These are phyloP conservation scores for Citrullus mucosospermus DNA, from an alignment of 306 rosid species.

Conservation along the genomic window DNA sequence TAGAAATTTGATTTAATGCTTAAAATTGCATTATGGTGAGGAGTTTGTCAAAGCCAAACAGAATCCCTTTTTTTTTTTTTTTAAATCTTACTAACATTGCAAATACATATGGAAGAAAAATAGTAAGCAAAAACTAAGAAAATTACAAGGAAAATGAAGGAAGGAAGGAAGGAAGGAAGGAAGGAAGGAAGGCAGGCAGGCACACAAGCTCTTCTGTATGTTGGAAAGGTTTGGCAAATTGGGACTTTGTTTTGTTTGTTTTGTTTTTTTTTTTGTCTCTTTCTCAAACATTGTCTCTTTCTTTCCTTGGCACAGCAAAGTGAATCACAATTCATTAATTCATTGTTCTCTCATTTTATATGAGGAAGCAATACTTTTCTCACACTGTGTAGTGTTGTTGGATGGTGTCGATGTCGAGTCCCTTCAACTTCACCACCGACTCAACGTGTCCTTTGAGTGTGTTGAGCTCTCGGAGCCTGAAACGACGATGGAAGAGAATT, in stretches of 20 bases:
- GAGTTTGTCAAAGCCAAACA: not conserved
- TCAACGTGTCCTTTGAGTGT: slow-evolving; percentile 98
- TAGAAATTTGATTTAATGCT: not conserved
- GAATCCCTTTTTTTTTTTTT: not conserved
- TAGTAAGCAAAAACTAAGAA: slow-evolving; percentile 9
- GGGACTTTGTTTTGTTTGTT: not conserved
- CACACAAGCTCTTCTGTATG: slow-evolving; percentile 8
- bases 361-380: slow-evolving; percentile 3
- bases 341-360: not conserved
- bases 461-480: slow-evolving; percentile 87
- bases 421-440: slow-evolving; percentile 95
- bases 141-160: slow-evolving; percentile 6
- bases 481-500: not conserved
- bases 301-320: slow-evolving; percentile 3
- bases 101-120: slow-evolving; percentile 7
- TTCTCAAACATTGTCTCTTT: slow-evolving; percentile 5
- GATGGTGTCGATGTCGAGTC: slow-evolving; percentile 80
- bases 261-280: not conserved
- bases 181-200: no score
- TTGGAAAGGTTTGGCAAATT: slow-evolving; percentile 1
- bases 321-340: not conserved
- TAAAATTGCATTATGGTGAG: not conserved
- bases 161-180: not conserved
- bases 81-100: not conserved
- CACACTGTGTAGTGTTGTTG: slow-evolving; percentile 97